Percentiles rank a stretch among this genome's conserved stretches.
These are phyloP conservation scores for Potentilla sterilis DNA, from an alignment of 306 rosid genomes.

Conservation along the genomic window DNA sequence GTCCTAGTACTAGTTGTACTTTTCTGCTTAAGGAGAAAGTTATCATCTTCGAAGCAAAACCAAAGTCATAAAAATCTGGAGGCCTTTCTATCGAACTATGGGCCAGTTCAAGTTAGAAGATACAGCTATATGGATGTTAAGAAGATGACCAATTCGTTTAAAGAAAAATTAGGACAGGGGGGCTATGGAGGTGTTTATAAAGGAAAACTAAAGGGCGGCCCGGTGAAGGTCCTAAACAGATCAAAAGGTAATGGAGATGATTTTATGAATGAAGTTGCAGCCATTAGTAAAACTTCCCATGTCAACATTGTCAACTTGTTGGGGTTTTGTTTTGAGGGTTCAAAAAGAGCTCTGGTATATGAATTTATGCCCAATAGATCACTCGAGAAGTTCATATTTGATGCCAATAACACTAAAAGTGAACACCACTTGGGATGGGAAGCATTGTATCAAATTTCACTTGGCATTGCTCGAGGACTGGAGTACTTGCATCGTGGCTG, in stretches of 20 bases:
- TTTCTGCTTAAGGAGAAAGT: conserved; percentile 5
- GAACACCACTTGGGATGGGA: not conserved
- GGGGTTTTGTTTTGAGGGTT: not conserved
- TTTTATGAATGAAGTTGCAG: not conserved
- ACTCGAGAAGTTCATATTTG: not conserved
- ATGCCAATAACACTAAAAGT: not conserved
- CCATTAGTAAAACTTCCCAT: not conserved
- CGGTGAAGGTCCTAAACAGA: not conserved
- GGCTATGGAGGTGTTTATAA: not conserved
- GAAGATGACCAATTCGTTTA: not conserved
- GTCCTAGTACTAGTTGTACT: not conserved
- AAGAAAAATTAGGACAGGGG: not conserved
- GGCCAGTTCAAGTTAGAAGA: not conserved
- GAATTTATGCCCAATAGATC: not conserved
- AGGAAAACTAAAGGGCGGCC: not conserved
- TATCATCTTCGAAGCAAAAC: not conserved
- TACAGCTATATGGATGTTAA: not conserved
- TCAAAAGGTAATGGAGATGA: not conserved
- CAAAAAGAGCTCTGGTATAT: not conserved
- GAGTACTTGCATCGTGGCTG: not conserved
- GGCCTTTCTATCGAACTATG: conserved; percentile 17
- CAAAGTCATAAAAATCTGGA: conserved; percentile 12
- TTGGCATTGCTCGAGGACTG: not conserved
- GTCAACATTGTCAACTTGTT: not conserved
- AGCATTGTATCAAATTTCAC: not conserved